Base-by-base conservation (phyloP, 2,329 filamentous ascomycete species). In the Penicillium oxalicum region DNA sequence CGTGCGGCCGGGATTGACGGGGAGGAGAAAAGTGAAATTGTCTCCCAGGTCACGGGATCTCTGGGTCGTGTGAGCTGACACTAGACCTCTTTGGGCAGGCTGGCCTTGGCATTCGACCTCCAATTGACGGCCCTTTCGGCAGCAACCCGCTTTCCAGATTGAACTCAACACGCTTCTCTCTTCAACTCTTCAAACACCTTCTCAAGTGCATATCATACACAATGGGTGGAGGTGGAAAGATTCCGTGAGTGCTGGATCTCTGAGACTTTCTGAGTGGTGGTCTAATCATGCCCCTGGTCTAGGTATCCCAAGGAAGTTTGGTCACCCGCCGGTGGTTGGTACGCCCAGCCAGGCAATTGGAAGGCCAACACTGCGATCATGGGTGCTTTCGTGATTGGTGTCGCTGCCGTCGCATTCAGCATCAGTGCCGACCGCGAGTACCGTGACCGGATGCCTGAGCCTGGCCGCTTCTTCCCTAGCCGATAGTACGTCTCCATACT, bases 281-380 rank as follows among this genome's bases (percentile, higher is more conserved):
- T 45, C 64, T 68, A 46, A 68, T 58, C 41, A 39, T 54, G 53
- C 48, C 38, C 40, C 45, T 45, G 40, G 29, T 50, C 46, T 63
- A 95, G 89, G 67, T 95, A 95, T 75, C 91, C 90, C 71, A 96
- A 95, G 80, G 91, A 98, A 79, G 89, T 98, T 80, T 98, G 93
- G 93, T 97, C 93, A 66, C 93, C 93, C 54, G 79, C 91, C 58
- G 93, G 93, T 80, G 93, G 93, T 74, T 98, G 93, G 93, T 98
- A 98, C 74, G 77, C 86, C 47, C 91, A 95, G 70, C 93, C 93
- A 46, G 78, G 81, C 60, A 98, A 98, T 79, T 98, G 93, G 93
- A 93, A 87, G 71, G 75, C 77, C 64, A 98, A 98, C 77, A 98
- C 93, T 4, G 78, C 85, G 47, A 77, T 93, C 59, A 83, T 90